phyloP scores from a whole-genome alignment of 2,329 filamentous ascomycete genomes.

The Colletotrichum scovillei region DNA sequence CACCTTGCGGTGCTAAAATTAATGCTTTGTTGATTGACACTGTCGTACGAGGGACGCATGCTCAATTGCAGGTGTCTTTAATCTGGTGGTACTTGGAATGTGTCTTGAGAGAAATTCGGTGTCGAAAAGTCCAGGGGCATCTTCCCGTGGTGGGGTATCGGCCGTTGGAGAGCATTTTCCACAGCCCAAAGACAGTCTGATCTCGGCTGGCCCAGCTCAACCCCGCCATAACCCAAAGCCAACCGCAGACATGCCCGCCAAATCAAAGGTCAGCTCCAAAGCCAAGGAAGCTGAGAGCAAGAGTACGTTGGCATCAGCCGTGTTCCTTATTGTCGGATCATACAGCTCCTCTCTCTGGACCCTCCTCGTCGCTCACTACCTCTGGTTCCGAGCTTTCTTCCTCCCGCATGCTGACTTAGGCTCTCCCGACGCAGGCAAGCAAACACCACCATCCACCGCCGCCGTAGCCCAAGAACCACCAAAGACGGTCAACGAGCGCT shows the following conservation, averaged over 20 bases:
- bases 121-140: not conserved
- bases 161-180: slow-evolving; percentile 27
- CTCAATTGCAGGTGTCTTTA: not conserved
- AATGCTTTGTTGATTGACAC: slow-evolving; percentile 1
- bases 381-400: slow-evolving; percentile 11
- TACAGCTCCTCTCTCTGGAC: not conserved
- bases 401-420: slow-evolving; percentile 10
- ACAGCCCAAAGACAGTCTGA: slow-evolving; percentile 9
- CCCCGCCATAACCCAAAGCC: slow-evolving; percentile 36
- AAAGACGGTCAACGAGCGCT: slow-evolving; percentile 61
- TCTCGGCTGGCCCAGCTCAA: slow-evolving; percentile 22
- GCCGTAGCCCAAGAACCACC: slow-evolving; percentile 43
- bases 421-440: slow-evolving; percentile 35
- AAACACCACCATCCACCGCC: slow-evolving; percentile 40
- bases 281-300: slow-evolving; percentile 39
- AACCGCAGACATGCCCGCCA: slow-evolving; percentile 48
- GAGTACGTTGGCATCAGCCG: slow-evolving; percentile 32
- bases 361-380: not conserved
- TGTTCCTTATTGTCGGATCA: slow-evolving; percentile 28
- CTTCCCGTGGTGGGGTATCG: slow-evolving; percentile 30
- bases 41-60: not conserved
- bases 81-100: not conserved
- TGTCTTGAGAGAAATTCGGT: not conserved
- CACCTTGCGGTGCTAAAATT: slow-evolving; percentile 20
- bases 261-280: slow-evolving; percentile 50